Evolutionary conservation across 2,329 filamentous ascomycete species (phyloP).

Genomic region (Diplodia intermedia): DNA sequence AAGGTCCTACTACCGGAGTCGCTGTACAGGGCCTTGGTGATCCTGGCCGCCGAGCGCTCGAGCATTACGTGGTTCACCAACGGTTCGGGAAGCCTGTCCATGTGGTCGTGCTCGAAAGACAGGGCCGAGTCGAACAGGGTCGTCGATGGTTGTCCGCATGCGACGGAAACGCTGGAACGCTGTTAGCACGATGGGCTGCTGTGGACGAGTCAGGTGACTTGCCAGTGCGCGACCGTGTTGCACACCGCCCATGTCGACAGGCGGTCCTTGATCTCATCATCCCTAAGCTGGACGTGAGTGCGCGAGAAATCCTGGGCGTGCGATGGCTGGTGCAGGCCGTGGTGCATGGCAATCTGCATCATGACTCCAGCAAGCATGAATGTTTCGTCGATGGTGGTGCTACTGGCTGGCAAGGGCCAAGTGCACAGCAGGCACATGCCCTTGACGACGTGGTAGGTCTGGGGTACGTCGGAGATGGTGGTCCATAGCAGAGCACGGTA

Average conservation of each 20-base stretch:
- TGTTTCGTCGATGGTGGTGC: conserved; percentile 78
- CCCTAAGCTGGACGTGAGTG: conserved; percentile 75
- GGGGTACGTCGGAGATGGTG: conserved; percentile 77
- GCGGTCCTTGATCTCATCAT: conserved; percentile 79
- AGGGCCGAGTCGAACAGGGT: conserved; percentile 79
- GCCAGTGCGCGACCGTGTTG: conserved; percentile 81
- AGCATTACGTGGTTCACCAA: conserved; percentile 33
- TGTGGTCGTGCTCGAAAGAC: conserved; percentile 48
- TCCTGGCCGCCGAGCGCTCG: conserved; percentile 31
- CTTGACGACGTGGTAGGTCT: conserved; percentile 81
- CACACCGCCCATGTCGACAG: conserved; percentile 84
- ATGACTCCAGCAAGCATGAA: conserved; percentile 83
- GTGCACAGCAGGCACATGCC: conserved; percentile 80
- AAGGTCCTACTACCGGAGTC: conserved; percentile 32
- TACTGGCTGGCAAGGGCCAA: conserved; percentile 84
- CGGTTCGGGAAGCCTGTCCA: conserved; percentile 37
- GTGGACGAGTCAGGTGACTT: conserved; percentile 37
- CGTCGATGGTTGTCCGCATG: conserved; percentile 81
- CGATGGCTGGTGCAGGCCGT: conserved; percentile 79
- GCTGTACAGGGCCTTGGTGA: conserved; percentile 33
- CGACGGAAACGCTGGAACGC: conserved; percentile 71
- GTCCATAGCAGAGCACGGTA: conserved; percentile 77
- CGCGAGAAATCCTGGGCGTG: conserved; percentile 84
- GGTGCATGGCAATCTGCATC: conserved; percentile 87
- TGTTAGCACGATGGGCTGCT: conserved; percentile 32